These are phyloP conservation scores for Gossypium australe DNA, from an alignment of 345 rosid genomes.

Conservation along the genomic window DNA sequence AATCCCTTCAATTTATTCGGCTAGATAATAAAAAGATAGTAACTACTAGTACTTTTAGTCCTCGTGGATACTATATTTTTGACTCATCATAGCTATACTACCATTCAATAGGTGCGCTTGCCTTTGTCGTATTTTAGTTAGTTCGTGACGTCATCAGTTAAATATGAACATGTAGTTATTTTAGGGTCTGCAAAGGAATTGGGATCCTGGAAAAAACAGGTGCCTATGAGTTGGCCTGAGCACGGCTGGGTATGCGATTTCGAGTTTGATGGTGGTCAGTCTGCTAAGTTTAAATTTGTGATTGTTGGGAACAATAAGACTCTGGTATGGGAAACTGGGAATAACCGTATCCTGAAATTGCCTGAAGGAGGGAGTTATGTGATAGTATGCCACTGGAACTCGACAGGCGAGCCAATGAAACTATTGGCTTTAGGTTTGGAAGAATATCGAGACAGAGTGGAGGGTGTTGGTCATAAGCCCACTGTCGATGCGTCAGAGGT, in stretches of 20 bases:
- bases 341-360: conserved; percentile 53
- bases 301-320: conserved; percentile 45
- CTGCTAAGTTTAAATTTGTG: conserved; percentile 66
- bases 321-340: conserved; percentile 73
- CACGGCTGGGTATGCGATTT: conserved; percentile 74
- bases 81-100: too few relatives aligned
- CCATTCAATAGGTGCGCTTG: too few relatives aligned
- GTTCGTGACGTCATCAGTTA: conserved; percentile 5
- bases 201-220: conserved; percentile 87
- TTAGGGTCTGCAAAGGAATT: conserved; percentile 71
- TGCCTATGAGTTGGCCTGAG: conserved; percentile 71
- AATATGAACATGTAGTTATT: conserved; percentile 61
- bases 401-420: conserved; percentile 45
- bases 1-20: too few relatives aligned
- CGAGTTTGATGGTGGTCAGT: conserved; percentile 47
- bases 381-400: conserved; percentile 65
- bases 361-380: conserved; percentile 58
- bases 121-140: too few relatives aligned
- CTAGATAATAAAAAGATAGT: too few relatives aligned
- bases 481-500: conserved; percentile 32
- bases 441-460: conserved; percentile 25
- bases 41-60: too few relatives aligned
- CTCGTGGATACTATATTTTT: neutral
- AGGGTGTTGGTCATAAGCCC: conserved; percentile 26
- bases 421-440: conserved; percentile 35